These are phyloP conservation scores for Xylaria sp. DNA, from an alignment of 2,329 filamentous ascomycete genomes.

Conservation along the genomic window DNA sequence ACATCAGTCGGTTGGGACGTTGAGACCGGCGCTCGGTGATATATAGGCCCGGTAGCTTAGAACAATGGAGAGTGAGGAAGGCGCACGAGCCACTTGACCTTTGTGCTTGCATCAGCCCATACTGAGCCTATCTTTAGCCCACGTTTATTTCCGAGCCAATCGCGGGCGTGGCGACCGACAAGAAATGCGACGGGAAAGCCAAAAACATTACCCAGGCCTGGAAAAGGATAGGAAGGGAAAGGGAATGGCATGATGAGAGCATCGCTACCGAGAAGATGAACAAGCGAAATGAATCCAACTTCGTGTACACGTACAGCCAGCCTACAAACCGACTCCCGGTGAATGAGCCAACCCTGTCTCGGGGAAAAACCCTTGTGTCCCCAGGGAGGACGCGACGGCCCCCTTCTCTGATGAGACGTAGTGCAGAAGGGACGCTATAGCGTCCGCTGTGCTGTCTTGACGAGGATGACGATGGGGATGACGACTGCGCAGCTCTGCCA, in stretches of 20 bases:
- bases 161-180: not conserved
- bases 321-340: not conserved
- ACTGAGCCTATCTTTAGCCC: conserved; percentile 10
- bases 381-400: not conserved
- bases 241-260: conserved; percentile 17
- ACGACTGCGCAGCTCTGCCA: not conserved
- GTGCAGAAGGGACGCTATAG: conserved; percentile 1
- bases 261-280: conserved; percentile 8
- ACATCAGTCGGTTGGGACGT: not conserved
- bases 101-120: conserved; percentile 21
- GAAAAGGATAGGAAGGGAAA: not conserved
- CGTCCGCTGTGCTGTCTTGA: conserved; percentile 8
- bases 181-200: conserved; percentile 16
- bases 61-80: not conserved
- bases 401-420: conserved; percentile 6
- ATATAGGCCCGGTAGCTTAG: not conserved
- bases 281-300: conserved; percentile 1
- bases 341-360: conserved; percentile 11
- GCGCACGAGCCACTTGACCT: conserved; percentile 32
- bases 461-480: not conserved
- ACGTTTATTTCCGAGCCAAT: conserved; percentile 22
- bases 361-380: conserved; percentile 8
- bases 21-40: not conserved
- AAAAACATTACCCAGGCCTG: not conserved
- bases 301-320: conserved; percentile 1